A percentile compares a stretch with the other conserved stretches of the same genome.
Conservation (phyloP, 129 eudicot genomes). For the Helichrysum umbraculigerum region DNA sequence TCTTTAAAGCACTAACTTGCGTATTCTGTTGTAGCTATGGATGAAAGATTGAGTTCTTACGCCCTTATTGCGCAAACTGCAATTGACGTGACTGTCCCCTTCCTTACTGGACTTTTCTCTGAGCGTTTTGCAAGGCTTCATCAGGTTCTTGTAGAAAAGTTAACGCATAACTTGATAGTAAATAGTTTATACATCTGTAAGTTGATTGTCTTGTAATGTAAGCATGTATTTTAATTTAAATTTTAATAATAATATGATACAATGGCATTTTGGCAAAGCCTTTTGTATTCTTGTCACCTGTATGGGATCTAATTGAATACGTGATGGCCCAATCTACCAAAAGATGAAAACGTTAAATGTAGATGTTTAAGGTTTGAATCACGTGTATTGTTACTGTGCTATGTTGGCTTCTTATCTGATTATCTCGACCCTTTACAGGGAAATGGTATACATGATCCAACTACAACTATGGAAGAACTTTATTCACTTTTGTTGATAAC, state of each 20-base stretch:
- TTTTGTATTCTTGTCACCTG: constrained; percentile 13
- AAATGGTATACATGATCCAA: constrained; percentile 74
- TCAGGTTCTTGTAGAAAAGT: constrained; percentile 56
- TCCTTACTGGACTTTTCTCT: constrained; percentile 64
- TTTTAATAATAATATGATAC: background rate
- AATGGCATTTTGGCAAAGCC: background rate
- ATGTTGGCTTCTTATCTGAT: constrained; percentile 3
- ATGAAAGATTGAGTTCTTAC: constrained; percentile 91
- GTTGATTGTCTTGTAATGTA: constrained; percentile 2
- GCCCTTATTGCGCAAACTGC: constrained; percentile 96
- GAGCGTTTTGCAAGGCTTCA: constrained; percentile 79
- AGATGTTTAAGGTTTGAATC: constrained; percentile 20
- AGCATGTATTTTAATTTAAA: constrained; percentile 9
- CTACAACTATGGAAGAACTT: constrained; percentile 88
- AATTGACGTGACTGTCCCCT: constrained; percentile 67
- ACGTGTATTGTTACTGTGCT: background rate
- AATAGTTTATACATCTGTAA: constrained; percentile 2
- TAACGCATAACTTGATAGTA: constrained; percentile 6
- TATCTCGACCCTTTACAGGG: constrained; percentile 43
- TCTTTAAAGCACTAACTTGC: constrained; percentile 16
- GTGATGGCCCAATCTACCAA: constrained; percentile 10
- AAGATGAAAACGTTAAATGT: constrained; percentile 2
- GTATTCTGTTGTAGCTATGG: constrained; percentile 66
- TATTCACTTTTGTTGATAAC: constrained; percentile 78
- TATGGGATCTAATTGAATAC: constrained; percentile 2